Percentiles rank a stretch among this genome's conserved stretches.
Conservation (phyloP, 495 filamentous ascomycete genomes). For the Physcia stellaris region DNA sequence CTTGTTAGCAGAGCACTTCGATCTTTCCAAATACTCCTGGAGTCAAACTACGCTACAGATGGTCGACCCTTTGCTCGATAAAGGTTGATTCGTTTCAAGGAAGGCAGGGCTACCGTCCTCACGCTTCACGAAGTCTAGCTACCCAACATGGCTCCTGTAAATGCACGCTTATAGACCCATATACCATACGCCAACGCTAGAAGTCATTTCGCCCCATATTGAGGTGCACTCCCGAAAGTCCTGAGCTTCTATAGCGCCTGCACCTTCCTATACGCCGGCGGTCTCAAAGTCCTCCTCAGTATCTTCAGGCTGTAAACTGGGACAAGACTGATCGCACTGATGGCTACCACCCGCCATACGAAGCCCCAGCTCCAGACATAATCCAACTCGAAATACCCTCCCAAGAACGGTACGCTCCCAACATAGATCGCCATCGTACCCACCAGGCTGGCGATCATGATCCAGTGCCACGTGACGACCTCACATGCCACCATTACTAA, state of each 20-base stretch:
- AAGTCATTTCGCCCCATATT: background rate
- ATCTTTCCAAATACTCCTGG: no score
- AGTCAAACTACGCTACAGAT: no score
- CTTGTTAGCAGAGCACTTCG: no score
- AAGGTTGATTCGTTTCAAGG: no score
- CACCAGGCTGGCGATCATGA: constrained; percentile 76
- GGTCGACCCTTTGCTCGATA: no score
- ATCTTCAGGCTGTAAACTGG: constrained; percentile 81
- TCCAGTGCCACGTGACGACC: constrained; percentile 91
- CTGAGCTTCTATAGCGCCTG: constrained; percentile 35
- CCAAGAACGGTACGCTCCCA: constrained; percentile 73
- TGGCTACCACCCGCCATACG: constrained; percentile 74
- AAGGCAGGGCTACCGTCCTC: no score
- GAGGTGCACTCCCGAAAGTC: background rate
- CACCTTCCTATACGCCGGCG: constrained; percentile 93
- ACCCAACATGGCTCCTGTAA: no score
- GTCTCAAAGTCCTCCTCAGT: constrained; percentile 69
- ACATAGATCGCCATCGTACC: constrained; percentile 72
- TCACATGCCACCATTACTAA: constrained; percentile 93
- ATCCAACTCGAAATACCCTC: constrained; percentile 75
- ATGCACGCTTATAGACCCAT: no score
- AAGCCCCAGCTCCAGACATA: constrained; percentile 73
- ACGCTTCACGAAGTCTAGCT: no score
- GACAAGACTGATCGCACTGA: constrained; percentile 62
- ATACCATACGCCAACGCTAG: background rate